Evolutionary conservation across 2,329 filamentous ascomycete genomes (phyloP), one percentile per base, ranked within the genome.

Genomic region (Zalaria obscura): DNA sequence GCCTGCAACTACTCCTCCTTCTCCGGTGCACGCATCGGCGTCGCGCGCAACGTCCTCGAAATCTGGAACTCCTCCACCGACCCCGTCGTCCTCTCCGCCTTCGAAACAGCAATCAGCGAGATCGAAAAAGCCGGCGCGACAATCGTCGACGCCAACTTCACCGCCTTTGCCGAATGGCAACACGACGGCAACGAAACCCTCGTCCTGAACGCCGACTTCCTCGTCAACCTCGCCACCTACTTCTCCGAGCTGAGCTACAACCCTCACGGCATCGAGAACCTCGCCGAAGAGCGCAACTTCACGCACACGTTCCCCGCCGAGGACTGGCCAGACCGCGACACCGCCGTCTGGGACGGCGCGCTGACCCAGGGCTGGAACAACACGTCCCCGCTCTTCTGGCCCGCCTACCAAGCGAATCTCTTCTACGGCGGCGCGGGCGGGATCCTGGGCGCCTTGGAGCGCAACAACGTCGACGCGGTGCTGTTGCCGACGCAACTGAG

Each of bases 271-370:
- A 59, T 83, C 38, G 61, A 60, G 5, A 59, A 57, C 11, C 59
- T 83, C 0, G 60, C 58, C 1, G 69, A 76, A 7, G 57, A 78
- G 3, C 62, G 63, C 1, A 59, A 61, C 28, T 80, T 76, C 48
- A 82, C 77, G 0, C 72, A 73, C 27, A 47, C 49, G 0, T 70
- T 65, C 39, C 54, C 66, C 0, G 55, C 56, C 0, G 79, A 83
- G 50, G 66, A 70, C n/a, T 83, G 70, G 48, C 78, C 78, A 0
- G 58, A 66, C 38, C 66, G 75, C n/a, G 66, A 82, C 56, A 80
- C 76, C 0, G 59, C 45, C 0, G 33, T 65, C 2, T 82, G 75
- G 70, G 73, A 80, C 41, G 49, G 53, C 2, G 63, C 70, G 0
- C 61, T 81, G 1, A 61, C 62, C 1, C 55, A 64, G 3, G 67